Evolutionary conservation across 1,284 basidiomycete species (phyloP).

Genomic region (Anthracocystis panici-leucophaei): DNA sequence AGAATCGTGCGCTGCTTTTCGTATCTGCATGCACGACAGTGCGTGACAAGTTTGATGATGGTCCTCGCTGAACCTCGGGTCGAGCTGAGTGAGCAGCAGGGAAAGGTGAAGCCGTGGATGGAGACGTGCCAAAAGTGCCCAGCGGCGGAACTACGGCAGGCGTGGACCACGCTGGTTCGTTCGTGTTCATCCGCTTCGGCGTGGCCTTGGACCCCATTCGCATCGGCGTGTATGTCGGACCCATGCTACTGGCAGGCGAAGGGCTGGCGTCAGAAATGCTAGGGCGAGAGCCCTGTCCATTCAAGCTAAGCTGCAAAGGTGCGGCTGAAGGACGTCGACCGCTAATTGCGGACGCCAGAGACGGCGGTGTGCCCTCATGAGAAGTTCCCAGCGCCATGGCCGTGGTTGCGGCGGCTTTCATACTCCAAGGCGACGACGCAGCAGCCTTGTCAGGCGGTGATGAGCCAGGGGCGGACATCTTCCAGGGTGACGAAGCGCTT

Average conservation of each 20-base stretch:
- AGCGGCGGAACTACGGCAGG: conserved; percentile 21
- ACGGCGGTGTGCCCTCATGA: conserved; percentile 30
- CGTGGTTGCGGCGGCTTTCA: conserved; percentile 39
- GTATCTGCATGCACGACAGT: conserved; percentile 15
- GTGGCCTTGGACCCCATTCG: conserved; percentile 31
- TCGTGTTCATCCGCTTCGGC: conserved; percentile 42
- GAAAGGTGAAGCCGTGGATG: conserved; percentile 13
- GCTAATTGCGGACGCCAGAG: conserved; percentile 10
- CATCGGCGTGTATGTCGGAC: conserved; percentile 53
- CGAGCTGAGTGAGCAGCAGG: not conserved
- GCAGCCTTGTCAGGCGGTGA: conserved; percentile 27
- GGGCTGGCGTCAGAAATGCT: conserved; percentile 21
- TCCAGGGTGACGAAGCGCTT: conserved; percentile 47
- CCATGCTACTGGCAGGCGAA: conserved; percentile 29
- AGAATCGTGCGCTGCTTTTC: conserved; percentile 9
- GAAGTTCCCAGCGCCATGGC: conserved; percentile 37
- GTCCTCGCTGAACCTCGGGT: conserved; percentile 21
- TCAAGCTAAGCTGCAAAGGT: conserved; percentile 23
- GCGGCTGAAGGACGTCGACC: conserved; percentile 40
- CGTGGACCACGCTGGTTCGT: conserved; percentile 40
- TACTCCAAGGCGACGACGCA: conserved; percentile 34
- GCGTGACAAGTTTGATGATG: conserved; percentile 26
- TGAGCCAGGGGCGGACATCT: conserved; percentile 12
- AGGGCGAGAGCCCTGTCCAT: conserved; percentile 12
- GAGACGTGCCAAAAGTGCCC: conserved; percentile 25